These are phyloP conservation scores for Aspergillus costaricaensis DNA, from an alignment of 2,329 filamentous ascomycete genomes.

Conservation along the genomic window DNA sequence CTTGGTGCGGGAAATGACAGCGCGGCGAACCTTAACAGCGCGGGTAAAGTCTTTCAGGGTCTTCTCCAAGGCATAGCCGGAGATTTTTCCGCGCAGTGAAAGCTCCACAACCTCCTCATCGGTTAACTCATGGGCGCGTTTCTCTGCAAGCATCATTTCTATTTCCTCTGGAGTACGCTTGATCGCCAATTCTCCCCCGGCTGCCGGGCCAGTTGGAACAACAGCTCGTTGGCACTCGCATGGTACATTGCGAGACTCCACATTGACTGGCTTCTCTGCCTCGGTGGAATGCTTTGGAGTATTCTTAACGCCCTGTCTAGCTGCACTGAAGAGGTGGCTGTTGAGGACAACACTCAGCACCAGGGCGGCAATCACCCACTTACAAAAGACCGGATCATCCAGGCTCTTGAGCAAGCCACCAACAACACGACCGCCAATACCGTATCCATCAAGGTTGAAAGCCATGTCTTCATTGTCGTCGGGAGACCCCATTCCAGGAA, in stretches of 20 bases:
- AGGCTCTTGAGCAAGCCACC: constrained; percentile 89
- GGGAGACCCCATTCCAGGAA: constrained; percentile 42
- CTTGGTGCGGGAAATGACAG: constrained; percentile 82
- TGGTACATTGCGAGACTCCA: constrained; percentile 34
- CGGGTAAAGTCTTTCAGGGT: constrained; percentile 72
- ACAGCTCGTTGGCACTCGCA: not conserved
- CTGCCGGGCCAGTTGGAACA: not conserved
- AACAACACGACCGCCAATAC: constrained; percentile 83
- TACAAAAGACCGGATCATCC: constrained; percentile 92
- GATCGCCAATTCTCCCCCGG: constrained; percentile 28
- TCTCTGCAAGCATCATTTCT: constrained; percentile 64
- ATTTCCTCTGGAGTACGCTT: constrained; percentile 68
- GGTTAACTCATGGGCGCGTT: not conserved
- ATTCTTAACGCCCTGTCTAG: constrained; percentile 94
- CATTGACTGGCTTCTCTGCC: constrained; percentile 32
- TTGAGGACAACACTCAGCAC: constrained; percentile 92
- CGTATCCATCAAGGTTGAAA: constrained; percentile 52
- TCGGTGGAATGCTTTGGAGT: constrained; percentile 48
- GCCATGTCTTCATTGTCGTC: constrained; percentile 61
- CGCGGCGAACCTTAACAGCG: constrained; percentile 88
- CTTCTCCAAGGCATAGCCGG: constrained; percentile 91
- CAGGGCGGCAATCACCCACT: constrained; percentile 93
- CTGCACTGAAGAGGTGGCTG: constrained; percentile 96
- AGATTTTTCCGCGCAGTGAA: constrained; percentile 86
- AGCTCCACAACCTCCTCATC: constrained; percentile 85